A percentile compares a stretch with the other conserved stretches of the same genome.
Evolutionary conservation across 2,329 filamentous ascomycete genomes (phyloP).

Genomic region (Metarhizium album): DNA sequence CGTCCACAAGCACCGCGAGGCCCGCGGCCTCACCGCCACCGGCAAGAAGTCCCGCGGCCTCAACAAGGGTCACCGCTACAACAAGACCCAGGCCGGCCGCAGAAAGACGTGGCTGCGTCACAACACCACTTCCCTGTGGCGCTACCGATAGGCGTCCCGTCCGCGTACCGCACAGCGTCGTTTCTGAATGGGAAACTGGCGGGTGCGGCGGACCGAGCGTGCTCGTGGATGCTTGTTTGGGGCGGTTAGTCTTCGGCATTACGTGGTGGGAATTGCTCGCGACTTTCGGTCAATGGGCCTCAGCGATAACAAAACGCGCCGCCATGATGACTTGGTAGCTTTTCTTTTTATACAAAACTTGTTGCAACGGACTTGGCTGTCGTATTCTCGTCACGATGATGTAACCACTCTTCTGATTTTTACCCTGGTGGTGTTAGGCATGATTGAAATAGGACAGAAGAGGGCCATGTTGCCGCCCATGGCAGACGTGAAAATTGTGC

Average conservation of each 20-base stretch:
- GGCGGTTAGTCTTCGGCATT: conserved; percentile 7
- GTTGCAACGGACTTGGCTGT: conserved; percentile 21
- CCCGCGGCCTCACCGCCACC: conserved; percentile 90
- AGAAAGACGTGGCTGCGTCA: conserved; percentile 99
- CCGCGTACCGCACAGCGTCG: neutral
- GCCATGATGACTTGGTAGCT: conserved; percentile 4
- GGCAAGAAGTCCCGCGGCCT: conserved; percentile 99
- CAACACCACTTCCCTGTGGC: conserved; percentile 98
- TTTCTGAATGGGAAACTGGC: no score
- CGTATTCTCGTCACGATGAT: conserved; percentile 13
- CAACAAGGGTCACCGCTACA: conserved; percentile 98
- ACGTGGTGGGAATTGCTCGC: conserved; percentile 5
- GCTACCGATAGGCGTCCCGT: conserved; percentile 65
- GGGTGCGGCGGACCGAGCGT: neutral
- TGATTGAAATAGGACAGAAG: no score
- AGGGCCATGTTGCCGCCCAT: no score
- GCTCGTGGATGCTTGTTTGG: conserved; percentile 1
- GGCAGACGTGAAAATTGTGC: no score
- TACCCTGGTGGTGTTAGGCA: neutral
- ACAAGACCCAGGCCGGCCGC: conserved; percentile 93
- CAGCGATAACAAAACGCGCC: conserved; percentile 3
- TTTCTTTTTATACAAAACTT: conserved; percentile 12
- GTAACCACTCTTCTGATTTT: neutral
- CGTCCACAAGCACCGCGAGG: conserved; percentile 99
- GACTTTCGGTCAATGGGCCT: conserved; percentile 2